A percentile compares a stretch with the other conserved stretches of the same genome.
Evolutionary conservation across 2,329 filamentous ascomycete species (phyloP).

Genomic region (Xylaria hypoxylon): DNA sequence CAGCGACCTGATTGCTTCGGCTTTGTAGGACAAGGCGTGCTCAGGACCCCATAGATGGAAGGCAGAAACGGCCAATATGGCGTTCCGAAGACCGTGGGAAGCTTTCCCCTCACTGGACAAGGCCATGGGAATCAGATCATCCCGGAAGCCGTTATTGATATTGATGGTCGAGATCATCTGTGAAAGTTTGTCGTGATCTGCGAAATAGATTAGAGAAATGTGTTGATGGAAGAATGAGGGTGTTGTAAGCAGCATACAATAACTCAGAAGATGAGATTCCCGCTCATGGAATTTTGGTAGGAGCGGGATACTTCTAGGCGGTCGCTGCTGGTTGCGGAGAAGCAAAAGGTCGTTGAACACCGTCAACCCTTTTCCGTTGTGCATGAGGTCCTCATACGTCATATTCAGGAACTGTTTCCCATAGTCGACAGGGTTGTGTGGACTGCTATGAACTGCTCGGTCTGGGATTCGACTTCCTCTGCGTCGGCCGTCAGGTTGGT

Average conservation of each 20-base stretch:
- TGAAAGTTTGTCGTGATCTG: constrained; percentile 56
- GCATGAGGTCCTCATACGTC: constrained; percentile 54
- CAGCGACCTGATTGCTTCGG: constrained; percentile 55
- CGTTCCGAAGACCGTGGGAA: constrained; percentile 56
- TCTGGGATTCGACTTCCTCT: constrained; percentile 49
- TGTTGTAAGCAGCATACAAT: constrained; percentile 43
- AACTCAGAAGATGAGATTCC: constrained; percentile 49
- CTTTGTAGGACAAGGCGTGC: constrained; percentile 57
- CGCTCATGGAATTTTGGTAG: constrained; percentile 48
- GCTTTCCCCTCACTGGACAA: constrained; percentile 52
- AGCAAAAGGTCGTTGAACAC: constrained; percentile 44
- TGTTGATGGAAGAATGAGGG: background rate
- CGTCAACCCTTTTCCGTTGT: constrained; percentile 49
- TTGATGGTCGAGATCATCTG: constrained; percentile 61
- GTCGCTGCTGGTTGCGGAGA: constrained; percentile 46
- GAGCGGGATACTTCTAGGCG: constrained; percentile 46
- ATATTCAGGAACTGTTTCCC: constrained; percentile 56
- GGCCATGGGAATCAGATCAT: constrained; percentile 60
- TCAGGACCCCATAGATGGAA: constrained; percentile 56
- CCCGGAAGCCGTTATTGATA: constrained; percentile 60
- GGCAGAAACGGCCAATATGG: constrained; percentile 59
- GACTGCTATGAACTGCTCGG: constrained; percentile 48
- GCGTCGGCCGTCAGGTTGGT: constrained; percentile 59
- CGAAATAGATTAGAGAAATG: constrained; percentile 30
- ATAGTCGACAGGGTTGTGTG: constrained; percentile 48